Base-by-base conservation (phyloP, 139 green algal genomes). In the Micromonas pusilla region DNA sequence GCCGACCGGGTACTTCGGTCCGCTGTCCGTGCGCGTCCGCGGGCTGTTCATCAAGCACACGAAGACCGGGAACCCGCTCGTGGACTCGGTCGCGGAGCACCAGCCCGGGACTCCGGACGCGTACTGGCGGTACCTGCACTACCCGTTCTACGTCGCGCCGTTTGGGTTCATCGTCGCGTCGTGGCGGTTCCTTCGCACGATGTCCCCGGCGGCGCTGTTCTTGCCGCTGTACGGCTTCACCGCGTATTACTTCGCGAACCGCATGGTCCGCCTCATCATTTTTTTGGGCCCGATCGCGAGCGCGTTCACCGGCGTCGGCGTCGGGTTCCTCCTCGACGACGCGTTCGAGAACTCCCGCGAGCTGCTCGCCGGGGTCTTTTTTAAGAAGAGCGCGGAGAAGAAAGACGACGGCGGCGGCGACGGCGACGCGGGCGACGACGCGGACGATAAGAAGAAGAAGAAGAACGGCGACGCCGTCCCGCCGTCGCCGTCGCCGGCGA, bases 61-160 rank as follows among this genome's bases (percentile, higher is more conserved):
- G 78, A 81, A 83, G 63, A 88, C 85, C 39, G 83, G 83, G 70
- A 88, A 86, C 54, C 85, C 85, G 52, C 83, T 88, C 65, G 80
- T 88, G 30, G 85, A 84, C 36, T 84, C 76, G 2, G 85, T 88
- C n/a, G 85, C 85, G 0, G 85, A 88, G 79, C 85, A 88, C 81
- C 85, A 88, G 83, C 85, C 85, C 54, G 85, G 81, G 64, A 84
- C 77, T 45, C 80, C 82, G 72, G 79, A 84, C 62, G 82, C 82
- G 23, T 88, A 88, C 82, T 78, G 81, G 16, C 82, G 82, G 38
- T 82, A 86, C 78, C 76, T 88, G 72, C 85, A 88, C 78, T 16
- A 70, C 39, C 21, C 28, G 23, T 72, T 33, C 21, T 82, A 72
- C 31, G 34, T 78, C 32, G 68, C 77, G n/a, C 77, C 77, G 36